Base-by-base conservation (phyloP, 495 filamentous ascomycete species). In the Penicilliopsis zonata region DNA sequence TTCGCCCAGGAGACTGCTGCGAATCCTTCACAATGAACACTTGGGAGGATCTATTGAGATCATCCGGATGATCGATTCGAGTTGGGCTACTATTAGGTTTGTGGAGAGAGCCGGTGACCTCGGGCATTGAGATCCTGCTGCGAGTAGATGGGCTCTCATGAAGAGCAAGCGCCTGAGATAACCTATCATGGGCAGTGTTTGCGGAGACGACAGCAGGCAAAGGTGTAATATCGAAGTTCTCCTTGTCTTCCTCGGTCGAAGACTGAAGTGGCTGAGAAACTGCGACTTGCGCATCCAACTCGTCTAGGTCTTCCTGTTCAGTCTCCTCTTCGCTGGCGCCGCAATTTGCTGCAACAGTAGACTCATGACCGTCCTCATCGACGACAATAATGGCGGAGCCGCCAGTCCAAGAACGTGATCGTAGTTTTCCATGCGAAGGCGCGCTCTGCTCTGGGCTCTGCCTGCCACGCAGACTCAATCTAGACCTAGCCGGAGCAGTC, bases 231-330 rank as follows among this genome's bases (percentile, higher is more conserved):
- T 50, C 38, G 28, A 50, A 60, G 22, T 71, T 71, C 37, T 71
- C 67, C 34, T 71, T 71, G 31, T 71, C 61, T 25, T 69, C 67
- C 22, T 69, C 66, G 2, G 38, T 54, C 30, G 48, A 47, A 7
- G 44, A 44, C 18, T 47, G 36, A 18, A 37, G 29, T 9, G 55
- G 47, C 28, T 54, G 53, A 19, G 52, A 53, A 18, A 30, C 43
- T 9, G 45, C 41, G 0, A 57, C 39, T 28, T 50, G 41, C 3
- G 41, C 40, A 8, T 33, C 42, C 9, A 35, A 8, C 25, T 63
- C 53, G 23, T 69, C 64, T 33, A 70, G 65, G 23, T 69, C 64
- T 33, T 71, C 67, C 29, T 63, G 59, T 28, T 70, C 66, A 0
- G 66, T 70, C 40, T 70, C 66, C 34, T 65, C 67, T 43, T 71